Evolutionary conservation across 805 yeast species (phyloP).

Genomic region (Nakazawaea anatomiae): DNA sequence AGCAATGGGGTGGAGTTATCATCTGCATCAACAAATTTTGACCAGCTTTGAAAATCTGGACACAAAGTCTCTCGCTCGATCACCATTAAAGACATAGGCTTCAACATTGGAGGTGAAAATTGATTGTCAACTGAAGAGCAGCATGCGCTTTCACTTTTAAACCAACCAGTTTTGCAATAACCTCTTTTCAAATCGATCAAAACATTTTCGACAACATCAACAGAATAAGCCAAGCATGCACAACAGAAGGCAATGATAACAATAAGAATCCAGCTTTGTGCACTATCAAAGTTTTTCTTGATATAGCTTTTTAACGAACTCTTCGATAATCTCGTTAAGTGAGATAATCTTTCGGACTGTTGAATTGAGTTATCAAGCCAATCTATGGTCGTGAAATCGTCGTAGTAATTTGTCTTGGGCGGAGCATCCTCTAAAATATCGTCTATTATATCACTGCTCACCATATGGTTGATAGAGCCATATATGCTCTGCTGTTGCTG

Average conservation of each 20-base stretch:
- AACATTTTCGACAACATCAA: conserved; percentile 40
- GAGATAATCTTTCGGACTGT: conserved; percentile 35
- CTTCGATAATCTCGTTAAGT: conserved; percentile 24
- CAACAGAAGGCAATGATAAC: conserved; percentile 38
- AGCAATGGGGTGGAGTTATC: conserved; percentile 17
- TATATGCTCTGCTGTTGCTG: neutral
- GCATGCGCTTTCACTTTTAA: conserved; percentile 36
- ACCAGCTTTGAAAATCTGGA: conserved; percentile 41
- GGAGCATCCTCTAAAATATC: neutral
- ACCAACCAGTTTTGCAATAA: conserved; percentile 40
- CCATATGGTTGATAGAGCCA: neutral
- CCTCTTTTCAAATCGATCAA: conserved; percentile 49
- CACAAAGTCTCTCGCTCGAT: conserved; percentile 19
- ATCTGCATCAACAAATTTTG: conserved; percentile 19
- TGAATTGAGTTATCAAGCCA: conserved; percentile 47
- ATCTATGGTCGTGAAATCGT: conserved; percentile 57
- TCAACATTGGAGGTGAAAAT: conserved; percentile 7
- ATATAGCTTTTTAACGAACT: conserved; percentile 12
- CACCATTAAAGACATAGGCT: neutral
- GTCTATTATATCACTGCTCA: neutral
- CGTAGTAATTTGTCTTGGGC: conserved; percentile 32
- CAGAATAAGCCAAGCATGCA: conserved; percentile 42
- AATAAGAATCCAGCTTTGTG: conserved; percentile 46
- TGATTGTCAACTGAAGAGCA: conserved; percentile 21
- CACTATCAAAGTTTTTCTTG: conserved; percentile 25